These are phyloP conservation scores for Myxozyma melibiosi DNA, from an alignment of 805 yeast genomes.

Conservation along the genomic window DNA sequence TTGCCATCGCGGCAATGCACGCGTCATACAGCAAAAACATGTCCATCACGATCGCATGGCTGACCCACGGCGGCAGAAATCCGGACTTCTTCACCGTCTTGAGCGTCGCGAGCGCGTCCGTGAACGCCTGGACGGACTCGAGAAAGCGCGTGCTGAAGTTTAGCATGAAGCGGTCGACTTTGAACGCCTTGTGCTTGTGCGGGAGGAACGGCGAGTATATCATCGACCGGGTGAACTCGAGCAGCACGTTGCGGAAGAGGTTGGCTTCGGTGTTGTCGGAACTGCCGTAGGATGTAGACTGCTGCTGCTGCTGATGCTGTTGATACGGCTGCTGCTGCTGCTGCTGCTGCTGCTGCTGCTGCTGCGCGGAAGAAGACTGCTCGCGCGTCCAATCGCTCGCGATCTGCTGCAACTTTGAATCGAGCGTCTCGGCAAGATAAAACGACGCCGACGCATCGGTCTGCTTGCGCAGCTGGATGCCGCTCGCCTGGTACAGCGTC, in stretches of 20 bases:
- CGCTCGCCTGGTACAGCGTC: constrained; percentile 5
- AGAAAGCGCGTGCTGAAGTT: constrained; percentile 11
- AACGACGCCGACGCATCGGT: constrained; percentile 2
- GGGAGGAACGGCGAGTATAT: constrained; percentile 19
- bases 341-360: no score
- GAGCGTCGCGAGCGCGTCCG: constrained; percentile 5
- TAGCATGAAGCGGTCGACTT: not conserved
- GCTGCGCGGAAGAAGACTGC: no score
- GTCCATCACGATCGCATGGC: constrained; percentile 8
- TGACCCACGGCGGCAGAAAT: constrained; percentile 23
- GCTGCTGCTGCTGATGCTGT: no score
- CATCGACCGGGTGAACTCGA: constrained; percentile 1
- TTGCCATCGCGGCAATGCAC: constrained; percentile 4
- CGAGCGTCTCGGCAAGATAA: constrained; percentile 13
- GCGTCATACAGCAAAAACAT: constrained; percentile 17
- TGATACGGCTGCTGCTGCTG: no score
- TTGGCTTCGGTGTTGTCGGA: not conserved
- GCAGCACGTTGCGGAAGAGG: not conserved
- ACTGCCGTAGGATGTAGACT: no score
- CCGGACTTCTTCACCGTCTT: constrained; percentile 2
- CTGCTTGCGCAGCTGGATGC: not conserved
- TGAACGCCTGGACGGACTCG: constrained; percentile 2
- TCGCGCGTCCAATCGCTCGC: not conserved
- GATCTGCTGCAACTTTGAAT: constrained; percentile 3
- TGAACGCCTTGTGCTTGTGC: not conserved